Base-by-base conservation (phyloP, 1,139 yeast species). In the Schwanniomyces etchellsii region DNA sequence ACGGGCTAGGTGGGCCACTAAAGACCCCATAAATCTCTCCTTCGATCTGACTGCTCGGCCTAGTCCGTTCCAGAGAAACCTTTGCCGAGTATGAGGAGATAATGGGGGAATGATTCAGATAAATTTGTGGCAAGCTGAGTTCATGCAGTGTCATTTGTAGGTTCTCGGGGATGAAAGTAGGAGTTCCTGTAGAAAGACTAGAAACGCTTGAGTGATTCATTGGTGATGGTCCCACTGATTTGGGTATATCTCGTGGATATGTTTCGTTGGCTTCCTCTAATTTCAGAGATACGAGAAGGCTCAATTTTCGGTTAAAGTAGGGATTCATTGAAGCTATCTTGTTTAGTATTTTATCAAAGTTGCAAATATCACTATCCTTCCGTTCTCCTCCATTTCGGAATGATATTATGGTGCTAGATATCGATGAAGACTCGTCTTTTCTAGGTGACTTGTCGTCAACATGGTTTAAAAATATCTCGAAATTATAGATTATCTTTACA, bases 401-500 rank as follows among this genome's bases (percentile, higher is more conserved):
- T 16, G 40, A 43, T 20, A 33, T 35, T 20, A 44, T 23, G 14
- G 48, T 41, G 16, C 32, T 26, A 2, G 44, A 34, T 5, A 40
- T 31, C 2, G 40, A 29, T 14, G 32, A 29, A 2, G 39, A 16
- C n/a, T 18, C 15, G 4, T 16, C 21, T 13, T 20, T 16, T 16
- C 15, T 14, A 11, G 13, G 15, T 10, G 32, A 24, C 12, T 18
- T 26, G 3, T 21, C 26, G 20, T 26, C 32, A 9, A 30, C 20
- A 4, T 28, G 26, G 15, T 9, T 12, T 28, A 65, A 51, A 15
- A 67, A 44, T 1, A 45, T 45, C 35, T 57, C 56, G 39, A 64
- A 68, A 36, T 65, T 65, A 16, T 57, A 48, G 2, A 65, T 33
- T 4, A 67, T 52, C 38, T 65, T 64, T 5, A 61, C 70, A 2